Base-by-base conservation (phyloP, 768 basidiomycete genomes). In the Boletus coccyginus region DNA sequence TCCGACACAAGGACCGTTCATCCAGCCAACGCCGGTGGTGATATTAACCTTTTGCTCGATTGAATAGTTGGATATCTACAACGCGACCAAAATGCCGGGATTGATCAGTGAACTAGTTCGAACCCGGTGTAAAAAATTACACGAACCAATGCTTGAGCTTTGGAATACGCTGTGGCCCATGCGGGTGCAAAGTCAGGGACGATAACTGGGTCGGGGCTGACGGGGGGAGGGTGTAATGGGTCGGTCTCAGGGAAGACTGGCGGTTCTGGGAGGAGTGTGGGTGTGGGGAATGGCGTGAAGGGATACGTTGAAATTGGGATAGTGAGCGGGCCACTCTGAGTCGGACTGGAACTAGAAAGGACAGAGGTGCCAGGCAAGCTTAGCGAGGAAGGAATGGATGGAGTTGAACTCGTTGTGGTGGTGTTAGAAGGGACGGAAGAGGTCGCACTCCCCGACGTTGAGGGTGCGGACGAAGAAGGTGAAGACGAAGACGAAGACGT, bases 21-120 rank as follows among this genome's bases (percentile, higher is more conserved):
- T 56, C 72, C 72, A 72, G 10, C 72, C 72, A 2, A 87, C 78
- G 40, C 88, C 88, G 7, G 87, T 90, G 12, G 78, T 78, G 5
- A 86, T 68, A 46, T 78, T 84, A 9, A 82, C 81, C 65, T 89
- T 90, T 68, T 88, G 80, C 53, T 85, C 80, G 31, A 88, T 71
- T 9, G 83, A 78, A 52, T 82, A 81, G 14, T 62, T 61, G 3
- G 79, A 65, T 24, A 84, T 74, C 80, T 83, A 57, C 29, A 21
- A 14, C 3, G 13, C 2, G 3, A 14, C 2, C 29, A 52, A 40
- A 27, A 50, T 17, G 58, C 71, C 56, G 14, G 17, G 2, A 33
- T 21, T 39, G 5, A 40, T 5, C 14, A 32, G 7, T n/a, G n/a
- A n/a, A n/a, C n/a, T n/a, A n/a, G n/a, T n/a, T n/a, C n/a, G 2